Evolutionary conservation across 345 rosid genomes (phyloP).

Genomic region (Bruguiera parviflora): DNA sequence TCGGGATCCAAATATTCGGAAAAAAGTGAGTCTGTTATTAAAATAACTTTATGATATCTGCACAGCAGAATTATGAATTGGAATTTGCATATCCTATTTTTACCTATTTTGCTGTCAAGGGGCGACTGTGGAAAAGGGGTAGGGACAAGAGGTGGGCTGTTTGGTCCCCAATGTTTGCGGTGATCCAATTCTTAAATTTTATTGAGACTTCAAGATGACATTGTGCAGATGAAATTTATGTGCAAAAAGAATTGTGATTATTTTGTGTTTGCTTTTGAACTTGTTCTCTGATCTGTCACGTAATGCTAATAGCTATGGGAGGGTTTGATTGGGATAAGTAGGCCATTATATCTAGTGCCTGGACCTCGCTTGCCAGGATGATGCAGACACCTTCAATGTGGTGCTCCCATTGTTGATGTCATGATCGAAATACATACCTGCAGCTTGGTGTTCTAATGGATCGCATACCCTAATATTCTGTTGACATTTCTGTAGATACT

Average conservation of each 20-base stretch:
- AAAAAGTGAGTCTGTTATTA: slow-evolving; percentile 56
- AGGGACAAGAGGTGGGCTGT: neutral
- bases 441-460: too few species aligned
- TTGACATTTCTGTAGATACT: too few species aligned
- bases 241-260: neutral
- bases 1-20: slow-evolving; percentile 98
- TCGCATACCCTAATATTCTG: too few species aligned
- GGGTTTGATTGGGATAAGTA: too few species aligned
- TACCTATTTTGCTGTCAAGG: neutral
- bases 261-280: neutral
- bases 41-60: slow-evolving; percentile 1
- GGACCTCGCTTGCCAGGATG: too few species aligned
- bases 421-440: too few species aligned
- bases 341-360: too few species aligned
- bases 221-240: neutral
- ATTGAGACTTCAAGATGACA: neutral
- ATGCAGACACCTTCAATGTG: too few species aligned
- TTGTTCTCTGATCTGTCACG: neutral
- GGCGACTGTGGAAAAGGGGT: neutral
- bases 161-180: neutral
- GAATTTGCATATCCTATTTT: neutral
- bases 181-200: neutral
- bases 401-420: too few species aligned
- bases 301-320: neutral
- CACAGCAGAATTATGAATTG: neutral